Evolutionary conservation across 345 rosid genomes (phyloP).

Genomic region (Erysimum cheiranthoides): DNA sequence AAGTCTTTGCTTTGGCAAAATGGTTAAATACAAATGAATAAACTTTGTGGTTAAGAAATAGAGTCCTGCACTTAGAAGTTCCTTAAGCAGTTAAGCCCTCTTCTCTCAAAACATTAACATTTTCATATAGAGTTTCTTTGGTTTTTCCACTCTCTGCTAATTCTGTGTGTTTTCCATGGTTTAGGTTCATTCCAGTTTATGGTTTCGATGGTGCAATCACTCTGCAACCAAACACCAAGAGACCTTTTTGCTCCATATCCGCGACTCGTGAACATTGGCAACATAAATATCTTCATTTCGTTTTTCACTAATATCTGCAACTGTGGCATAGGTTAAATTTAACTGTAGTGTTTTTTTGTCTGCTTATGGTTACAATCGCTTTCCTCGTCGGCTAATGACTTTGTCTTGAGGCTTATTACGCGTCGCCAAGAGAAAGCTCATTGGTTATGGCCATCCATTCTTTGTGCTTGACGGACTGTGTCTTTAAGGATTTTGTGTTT

Average conservation of each 20-base stretch:
- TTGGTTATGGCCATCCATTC: slow-evolving; percentile 33
- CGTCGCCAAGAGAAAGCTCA: slow-evolving; percentile 14
- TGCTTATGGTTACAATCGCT: slow-evolving; percentile 30
- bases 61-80: not conserved
- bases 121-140: not conserved
- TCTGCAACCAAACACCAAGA: slow-evolving; percentile 14
- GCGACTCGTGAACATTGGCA: not conserved
- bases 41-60: slow-evolving; percentile 11
- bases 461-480: slow-evolving; percentile 23
- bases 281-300: not conserved
- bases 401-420: slow-evolving; percentile 30
- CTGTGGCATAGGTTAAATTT: not conserved
- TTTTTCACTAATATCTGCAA: slow-evolving; percentile 13
- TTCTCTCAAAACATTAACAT: not conserved
- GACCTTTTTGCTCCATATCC: not conserved
- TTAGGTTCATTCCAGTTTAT: not conserved
- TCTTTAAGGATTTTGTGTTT: slow-evolving; percentile 32
- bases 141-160: not conserved
- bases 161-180: slow-evolving; percentile 10
- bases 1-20: slow-evolving; percentile 18
- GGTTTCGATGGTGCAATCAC: not conserved
- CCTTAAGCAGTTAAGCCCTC: too few species aligned
- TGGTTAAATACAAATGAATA: not conserved
- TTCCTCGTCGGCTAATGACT: slow-evolving; percentile 33
- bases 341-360: slow-evolving; percentile 23